Base-by-base conservation (phyloP, 495 filamentous ascomycete genomes). In the Xylaria flabelliformis region DNA sequence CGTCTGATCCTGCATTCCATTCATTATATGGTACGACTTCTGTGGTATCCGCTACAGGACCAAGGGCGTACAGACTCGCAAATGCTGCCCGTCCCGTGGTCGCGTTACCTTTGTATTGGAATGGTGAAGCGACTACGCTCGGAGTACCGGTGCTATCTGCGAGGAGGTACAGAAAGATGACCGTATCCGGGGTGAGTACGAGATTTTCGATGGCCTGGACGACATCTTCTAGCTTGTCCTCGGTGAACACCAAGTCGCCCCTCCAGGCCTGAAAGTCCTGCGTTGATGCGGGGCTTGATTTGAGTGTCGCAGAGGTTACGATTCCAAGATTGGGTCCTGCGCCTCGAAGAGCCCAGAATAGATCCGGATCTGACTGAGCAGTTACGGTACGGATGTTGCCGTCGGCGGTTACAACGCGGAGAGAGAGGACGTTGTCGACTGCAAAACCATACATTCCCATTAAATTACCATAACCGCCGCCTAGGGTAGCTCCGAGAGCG, bases 401-500 rank as follows among this genome's bases (percentile, higher is more conserved):
- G 64, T 86, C 75, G 2, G 85, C 84, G 29, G 83, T 78, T 2
- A 89, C 82, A 13, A 87, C 71, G 29, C 83, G 78, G 63, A 82
- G 72, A 0, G 80, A 82, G 7, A 84, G 69, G 21, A 89, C 74
- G 39, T 83, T 80, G 59, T 89, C 87, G 4, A 80, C 76, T 15
- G 84, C 69, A 13, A 89, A 77, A 3, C 87, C 86, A 69, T 86
- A 80, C 12, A 76, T 67, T 13, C 86, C 86, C 73, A 83, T 78
- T 4, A 83, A 74, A 48, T 77, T 79, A 10, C 87, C 85, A 55
- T 84, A 80, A 24, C 86, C 87, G 42, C 86, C 88, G 19, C 88
- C 88, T 24, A 90, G 85, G 0, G 76, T 78, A 15, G 84, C 81
- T 1, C 87, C 87, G 0, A 86, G 69, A 10, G 81, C 65, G 36